Percentiles rank a stretch among this genome's conserved stretches.
Evolutionary conservation across 306 rosid species (phyloP).

Genomic region (barrel medic (Medicago truncatula)): DNA sequence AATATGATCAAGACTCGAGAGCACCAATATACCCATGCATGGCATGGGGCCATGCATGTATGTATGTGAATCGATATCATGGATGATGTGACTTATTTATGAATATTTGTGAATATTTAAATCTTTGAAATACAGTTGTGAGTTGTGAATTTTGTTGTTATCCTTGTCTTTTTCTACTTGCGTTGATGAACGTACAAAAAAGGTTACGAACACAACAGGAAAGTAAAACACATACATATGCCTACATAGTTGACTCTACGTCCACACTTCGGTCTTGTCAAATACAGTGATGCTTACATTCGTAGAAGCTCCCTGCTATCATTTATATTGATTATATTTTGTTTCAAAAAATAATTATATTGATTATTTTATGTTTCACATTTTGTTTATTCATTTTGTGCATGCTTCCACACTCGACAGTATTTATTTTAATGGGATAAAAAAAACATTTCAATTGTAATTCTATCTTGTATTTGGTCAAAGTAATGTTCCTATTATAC

Average conservation of each 20-base stretch:
- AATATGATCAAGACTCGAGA: constrained; percentile 20
- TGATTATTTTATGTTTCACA: too few species aligned
- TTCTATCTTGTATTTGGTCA: too few species aligned
- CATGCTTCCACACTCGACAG: too few species aligned
- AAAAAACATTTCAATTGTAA: too few species aligned
- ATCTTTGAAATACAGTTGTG: background rate
- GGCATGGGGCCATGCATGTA: constrained; percentile 18
- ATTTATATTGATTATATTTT: too few species aligned
- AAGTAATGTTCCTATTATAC: too few species aligned
- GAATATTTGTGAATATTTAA: background rate
- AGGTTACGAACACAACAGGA: background rate
- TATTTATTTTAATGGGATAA: too few species aligned
- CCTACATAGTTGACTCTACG: constrained; percentile 30
- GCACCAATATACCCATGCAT: background rate
- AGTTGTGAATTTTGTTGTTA: constrained; percentile 49
- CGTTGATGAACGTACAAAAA: constrained; percentile 25
- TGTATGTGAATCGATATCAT: background rate
- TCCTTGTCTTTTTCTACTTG: constrained; percentile 49
- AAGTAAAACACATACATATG: background rate
- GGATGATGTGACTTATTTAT: constrained; percentile 21
- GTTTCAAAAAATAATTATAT: too few species aligned
- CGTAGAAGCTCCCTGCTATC: too few species aligned
- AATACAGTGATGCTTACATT: background rate
- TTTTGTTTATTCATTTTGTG: too few species aligned
- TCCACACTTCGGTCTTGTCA: constrained; percentile 25